phyloP scores from a whole-genome alignment of 768 basidiomycete genomes.

The Gloeostereum incarnatum region DNA sequence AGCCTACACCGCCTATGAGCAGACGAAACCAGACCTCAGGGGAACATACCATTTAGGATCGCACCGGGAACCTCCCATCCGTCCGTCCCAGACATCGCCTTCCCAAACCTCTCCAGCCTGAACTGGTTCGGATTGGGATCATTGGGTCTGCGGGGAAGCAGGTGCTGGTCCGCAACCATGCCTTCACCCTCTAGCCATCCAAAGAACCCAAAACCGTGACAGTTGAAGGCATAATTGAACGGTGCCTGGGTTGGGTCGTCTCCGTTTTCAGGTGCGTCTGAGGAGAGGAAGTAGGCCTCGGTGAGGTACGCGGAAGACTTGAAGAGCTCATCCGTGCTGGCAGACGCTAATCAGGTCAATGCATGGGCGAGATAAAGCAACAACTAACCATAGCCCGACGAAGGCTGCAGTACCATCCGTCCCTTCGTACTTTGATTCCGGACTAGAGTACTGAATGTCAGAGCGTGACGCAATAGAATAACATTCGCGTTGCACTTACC shows the following conservation, averaged over 20 bases:
- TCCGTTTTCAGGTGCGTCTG: conserved; percentile 23
- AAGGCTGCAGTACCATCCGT: conserved; percentile 64
- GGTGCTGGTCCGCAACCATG: too few relatives aligned
- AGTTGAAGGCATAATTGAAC: conserved; percentile 64
- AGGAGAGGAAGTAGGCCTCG: conserved; percentile 43
- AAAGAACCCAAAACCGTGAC: conserved; percentile 43
- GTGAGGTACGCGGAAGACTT: conserved; percentile 72
- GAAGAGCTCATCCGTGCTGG: conserved; percentile 67
- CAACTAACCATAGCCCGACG: conserved; percentile 53
- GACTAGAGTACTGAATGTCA: conserved; percentile 24
- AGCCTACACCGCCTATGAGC: conserved; percentile 21
- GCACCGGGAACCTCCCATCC: conserved; percentile 64
- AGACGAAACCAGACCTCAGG: background rate
- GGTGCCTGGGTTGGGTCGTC: conserved; percentile 46
- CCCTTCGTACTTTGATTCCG: conserved; percentile 55
- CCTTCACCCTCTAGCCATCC: conserved; percentile 64
- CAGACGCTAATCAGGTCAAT: background rate
- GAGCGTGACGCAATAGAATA: too few relatives aligned
- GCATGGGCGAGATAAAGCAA: conserved; percentile 1
- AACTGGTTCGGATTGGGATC: conserved; percentile 28
- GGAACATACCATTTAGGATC: conserved; percentile 38
- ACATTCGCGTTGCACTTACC: conserved; percentile 22
- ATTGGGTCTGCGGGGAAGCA: too few relatives aligned
- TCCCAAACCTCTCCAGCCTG: conserved; percentile 61
- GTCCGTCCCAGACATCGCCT: conserved; percentile 65